Evolutionary conservation across 75 land plant species (phyloP).

Genomic region (Azolla pinnata): DNA sequence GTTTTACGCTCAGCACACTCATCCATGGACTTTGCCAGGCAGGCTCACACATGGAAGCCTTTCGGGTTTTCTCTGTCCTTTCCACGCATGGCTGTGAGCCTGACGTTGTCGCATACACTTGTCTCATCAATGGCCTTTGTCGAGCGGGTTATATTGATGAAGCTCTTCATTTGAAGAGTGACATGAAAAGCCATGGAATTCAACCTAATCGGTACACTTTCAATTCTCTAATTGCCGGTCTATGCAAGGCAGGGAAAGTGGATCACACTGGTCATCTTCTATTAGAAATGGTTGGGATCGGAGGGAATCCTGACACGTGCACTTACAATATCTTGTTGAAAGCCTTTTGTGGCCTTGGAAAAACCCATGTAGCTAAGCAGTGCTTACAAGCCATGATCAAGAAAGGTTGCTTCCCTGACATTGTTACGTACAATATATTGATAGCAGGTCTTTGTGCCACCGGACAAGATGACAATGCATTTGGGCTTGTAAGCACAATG

Average conservation of each 20-base stretch:
- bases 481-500: conserved; percentile 43
- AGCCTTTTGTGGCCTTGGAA: conserved; percentile 20
- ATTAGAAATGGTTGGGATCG: conserved; percentile 16
- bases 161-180: conserved; percentile 24
- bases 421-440: conserved; percentile 26
- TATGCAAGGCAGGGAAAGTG: conserved; percentile 19
- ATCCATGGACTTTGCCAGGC: conserved; percentile 2
- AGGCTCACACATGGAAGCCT: neutral
- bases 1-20: conserved; percentile 1
- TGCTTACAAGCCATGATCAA: conserved; percentile 25
- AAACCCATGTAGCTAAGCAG: conserved; percentile 18
- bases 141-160: conserved; percentile 14
- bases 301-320: conserved; percentile 7
- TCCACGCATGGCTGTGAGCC: conserved; percentile 14
- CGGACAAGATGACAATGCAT: conserved; percentile 22
- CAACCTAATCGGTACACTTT: conserved; percentile 22
- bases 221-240: conserved; percentile 8
- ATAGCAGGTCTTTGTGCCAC: conserved; percentile 25
- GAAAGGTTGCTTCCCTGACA: conserved; percentile 30
- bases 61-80: neutral
- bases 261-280: conserved; percentile 12
- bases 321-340: conserved; percentile 24
- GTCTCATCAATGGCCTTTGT: conserved; percentile 43
- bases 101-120: conserved; percentile 46
- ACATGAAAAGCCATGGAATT: conserved; percentile 17